Evolutionary conservation across 768 basidiomycete genomes (phyloP).

Genomic region (Kwoniella pini): DNA sequence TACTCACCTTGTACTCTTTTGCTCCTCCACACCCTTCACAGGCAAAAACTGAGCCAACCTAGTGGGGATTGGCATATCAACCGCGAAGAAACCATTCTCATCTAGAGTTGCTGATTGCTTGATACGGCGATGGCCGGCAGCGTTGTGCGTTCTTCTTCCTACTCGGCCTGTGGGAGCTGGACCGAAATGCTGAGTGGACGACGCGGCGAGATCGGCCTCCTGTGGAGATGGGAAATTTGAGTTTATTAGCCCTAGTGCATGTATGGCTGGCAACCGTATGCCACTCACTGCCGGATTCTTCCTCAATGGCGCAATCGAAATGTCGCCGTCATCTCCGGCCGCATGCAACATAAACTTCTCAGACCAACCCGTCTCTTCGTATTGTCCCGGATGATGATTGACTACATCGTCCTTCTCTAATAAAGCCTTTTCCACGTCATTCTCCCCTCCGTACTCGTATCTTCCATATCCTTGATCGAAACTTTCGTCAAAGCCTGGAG

Average conservation of each 20-base stretch:
- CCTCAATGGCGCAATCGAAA: slow-evolving; percentile 29
- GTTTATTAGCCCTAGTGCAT: slow-evolving; percentile 23
- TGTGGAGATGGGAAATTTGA: neutral
- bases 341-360: slow-evolving; percentile 14
- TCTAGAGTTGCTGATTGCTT: slow-evolving; percentile 49
- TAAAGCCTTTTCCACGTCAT: slow-evolving; percentile 36
- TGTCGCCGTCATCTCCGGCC: slow-evolving; percentile 27
- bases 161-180: slow-evolving; percentile 51
- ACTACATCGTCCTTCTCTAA: slow-evolving; percentile 8
- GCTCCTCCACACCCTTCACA: slow-evolving; percentile 49
- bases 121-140: slow-evolving; percentile 39
- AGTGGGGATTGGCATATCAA: slow-evolving; percentile 52
- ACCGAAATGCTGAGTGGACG: slow-evolving; percentile 49
- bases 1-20: slow-evolving; percentile 41
- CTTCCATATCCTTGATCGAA: slow-evolving; percentile 15
- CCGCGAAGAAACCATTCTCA: slow-evolving; percentile 48
- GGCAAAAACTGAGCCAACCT: slow-evolving; percentile 50
- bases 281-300: neutral
- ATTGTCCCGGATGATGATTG: neutral
- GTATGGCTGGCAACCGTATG: slow-evolving; percentile 16
- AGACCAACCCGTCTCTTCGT: slow-evolving; percentile 15
- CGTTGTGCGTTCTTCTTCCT: slow-evolving; percentile 42
- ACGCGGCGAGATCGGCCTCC: slow-evolving; percentile 14
- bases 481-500: slow-evolving; percentile 22
- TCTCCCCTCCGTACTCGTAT: neutral